Percentiles rank a stretch among this genome's conserved stretches.
phyloP scores from a whole-genome alignment of 1,139 yeast genomes.

The Sugiyamaella grinbergsii region DNA sequence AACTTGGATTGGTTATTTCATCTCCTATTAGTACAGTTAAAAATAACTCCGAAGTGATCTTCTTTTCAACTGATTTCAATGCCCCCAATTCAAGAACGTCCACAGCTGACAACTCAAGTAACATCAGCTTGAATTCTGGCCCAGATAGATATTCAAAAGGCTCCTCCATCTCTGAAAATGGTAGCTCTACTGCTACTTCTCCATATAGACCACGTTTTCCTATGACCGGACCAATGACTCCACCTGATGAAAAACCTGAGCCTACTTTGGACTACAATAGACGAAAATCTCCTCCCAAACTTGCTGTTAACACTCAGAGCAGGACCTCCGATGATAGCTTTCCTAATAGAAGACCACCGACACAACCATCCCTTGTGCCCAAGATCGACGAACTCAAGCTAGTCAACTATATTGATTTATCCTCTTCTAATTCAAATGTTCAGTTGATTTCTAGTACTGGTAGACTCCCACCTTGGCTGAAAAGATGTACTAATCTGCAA shows the following conservation, averaged over 20 bases:
- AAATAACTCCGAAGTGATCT: conserved; percentile 15
- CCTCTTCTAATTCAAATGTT: conserved; percentile 28
- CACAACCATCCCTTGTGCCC: conserved; percentile 2
- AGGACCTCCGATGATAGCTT: background rate
- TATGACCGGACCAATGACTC: conserved; percentile 8
- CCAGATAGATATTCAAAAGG: background rate
- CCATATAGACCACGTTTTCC: background rate
- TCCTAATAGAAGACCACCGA: conserved; percentile 4
- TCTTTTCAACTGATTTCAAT: background rate
- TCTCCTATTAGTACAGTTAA: conserved; percentile 19
- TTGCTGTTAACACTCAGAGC: background rate
- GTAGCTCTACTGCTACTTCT: background rate
- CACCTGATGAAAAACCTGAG: conserved; percentile 7
- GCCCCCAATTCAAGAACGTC: conserved; percentile 1
- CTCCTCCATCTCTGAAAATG: background rate
- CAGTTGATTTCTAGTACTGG: conserved; percentile 35
- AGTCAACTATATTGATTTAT: conserved; percentile 33
- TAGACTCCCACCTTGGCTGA: conserved; percentile 37
- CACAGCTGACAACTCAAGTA: background rate
- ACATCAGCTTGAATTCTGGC: background rate
- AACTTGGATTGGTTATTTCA: conserved; percentile 19
- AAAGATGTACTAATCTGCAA: conserved; percentile 34
- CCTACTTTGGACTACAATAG: background rate
- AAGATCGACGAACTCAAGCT: conserved; percentile 10
- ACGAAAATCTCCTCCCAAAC: background rate